Evolutionary conservation across 805 yeast species (phyloP).

Genomic region (Candida parachauliodes): DNA sequence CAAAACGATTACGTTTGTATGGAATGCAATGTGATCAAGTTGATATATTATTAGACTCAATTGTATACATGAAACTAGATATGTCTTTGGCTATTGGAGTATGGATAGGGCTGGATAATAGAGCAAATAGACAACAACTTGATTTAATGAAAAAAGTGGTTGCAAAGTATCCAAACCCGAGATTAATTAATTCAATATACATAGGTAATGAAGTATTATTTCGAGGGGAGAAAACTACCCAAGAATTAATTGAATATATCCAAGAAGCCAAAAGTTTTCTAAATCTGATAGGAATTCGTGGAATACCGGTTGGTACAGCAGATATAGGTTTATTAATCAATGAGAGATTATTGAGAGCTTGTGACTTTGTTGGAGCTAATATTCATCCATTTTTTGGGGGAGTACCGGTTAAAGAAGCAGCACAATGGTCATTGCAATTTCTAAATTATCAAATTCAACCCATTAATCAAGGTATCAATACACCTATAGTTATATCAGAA

Average conservation of each 20-base stretch:
- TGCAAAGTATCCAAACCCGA: constrained; percentile 33
- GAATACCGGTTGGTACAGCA: constrained; percentile 58
- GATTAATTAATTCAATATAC: constrained; percentile 46
- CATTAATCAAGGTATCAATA: constrained; percentile 18
- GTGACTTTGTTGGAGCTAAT: constrained; percentile 61
- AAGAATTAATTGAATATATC: constrained; percentile 40
- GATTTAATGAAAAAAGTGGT: constrained; percentile 41
- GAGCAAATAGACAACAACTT: constrained; percentile 45
- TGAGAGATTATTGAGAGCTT: constrained; percentile 32
- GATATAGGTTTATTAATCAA: constrained; percentile 52
- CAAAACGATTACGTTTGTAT: constrained; percentile 53
- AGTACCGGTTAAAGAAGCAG: constrained; percentile 40
- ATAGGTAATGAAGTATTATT: constrained; percentile 64
- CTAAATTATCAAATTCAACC: constrained; percentile 43
- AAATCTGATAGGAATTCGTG: constrained; percentile 23
- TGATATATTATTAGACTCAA: constrained; percentile 49
- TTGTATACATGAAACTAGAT: constrained; percentile 46
- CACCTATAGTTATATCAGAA: constrained; percentile 49
- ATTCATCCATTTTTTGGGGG: constrained; percentile 71
- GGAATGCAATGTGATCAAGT: constrained; percentile 64
- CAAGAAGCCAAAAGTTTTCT: constrained; percentile 37
- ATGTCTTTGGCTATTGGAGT: constrained; percentile 60
- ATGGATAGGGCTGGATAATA: constrained; percentile 51
- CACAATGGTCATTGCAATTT: constrained; percentile 52
- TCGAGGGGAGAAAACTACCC: constrained; percentile 43